Evolutionary conservation across 78 protist species (phyloP).

Genomic region (Isochrysis galbana): DNA sequence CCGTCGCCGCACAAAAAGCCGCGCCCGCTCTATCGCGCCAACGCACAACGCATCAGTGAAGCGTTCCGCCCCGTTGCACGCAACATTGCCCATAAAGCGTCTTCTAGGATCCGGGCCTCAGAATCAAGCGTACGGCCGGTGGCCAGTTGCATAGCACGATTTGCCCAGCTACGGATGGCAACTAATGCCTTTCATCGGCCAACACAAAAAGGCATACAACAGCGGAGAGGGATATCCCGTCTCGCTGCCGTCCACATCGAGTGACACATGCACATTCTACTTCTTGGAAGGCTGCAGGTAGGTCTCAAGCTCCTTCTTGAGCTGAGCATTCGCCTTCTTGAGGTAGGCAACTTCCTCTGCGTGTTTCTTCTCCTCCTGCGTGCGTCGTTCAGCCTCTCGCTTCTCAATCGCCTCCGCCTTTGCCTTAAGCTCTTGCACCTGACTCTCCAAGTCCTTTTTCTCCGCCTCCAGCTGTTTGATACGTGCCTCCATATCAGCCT

Average conservation of each 20-base stretch:
- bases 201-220: background rate
- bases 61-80: no score
- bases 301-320: slow-evolving; percentile 74
- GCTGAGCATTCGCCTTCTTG: slow-evolving; percentile 74
- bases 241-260: no score
- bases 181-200: no score
- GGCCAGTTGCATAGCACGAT: no score
- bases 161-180: no score
- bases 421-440: slow-evolving; percentile 63
- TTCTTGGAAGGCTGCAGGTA: slow-evolving; percentile 57
- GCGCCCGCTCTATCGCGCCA: no score
- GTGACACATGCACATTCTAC: no score
- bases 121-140: no score
- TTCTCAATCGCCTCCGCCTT: slow-evolving; percentile 61
- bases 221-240: background rate
- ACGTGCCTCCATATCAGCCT: slow-evolving; percentile 62
- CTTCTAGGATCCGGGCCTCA: no score
- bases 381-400: slow-evolving; percentile 71
- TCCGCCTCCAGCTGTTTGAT: slow-evolving; percentile 57
- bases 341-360: slow-evolving; percentile 78
- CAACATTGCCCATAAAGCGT: no score
- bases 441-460: slow-evolving; percentile 58
- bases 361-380: slow-evolving; percentile 75
- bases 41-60: no score
- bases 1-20: no score